Evolutionary conservation across 1,284 basidiomycete genomes (phyloP).

Genomic region (Psilocybe mexicana): DNA sequence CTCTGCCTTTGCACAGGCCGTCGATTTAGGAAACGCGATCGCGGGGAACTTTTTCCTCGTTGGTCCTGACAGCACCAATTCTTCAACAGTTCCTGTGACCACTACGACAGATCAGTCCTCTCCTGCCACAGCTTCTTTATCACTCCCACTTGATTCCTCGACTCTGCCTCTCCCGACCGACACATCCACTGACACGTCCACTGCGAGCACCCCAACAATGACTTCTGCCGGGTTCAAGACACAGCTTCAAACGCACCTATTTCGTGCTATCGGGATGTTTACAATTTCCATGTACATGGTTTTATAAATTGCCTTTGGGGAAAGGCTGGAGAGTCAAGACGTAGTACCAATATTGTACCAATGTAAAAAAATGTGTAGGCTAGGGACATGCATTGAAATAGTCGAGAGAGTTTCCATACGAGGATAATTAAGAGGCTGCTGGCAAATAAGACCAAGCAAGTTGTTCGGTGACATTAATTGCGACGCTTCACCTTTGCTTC

Average conservation of each 20-base stretch:
- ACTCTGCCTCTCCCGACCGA: not conserved
- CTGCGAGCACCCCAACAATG: not conserved
- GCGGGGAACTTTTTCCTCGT: slow-evolving; percentile 41
- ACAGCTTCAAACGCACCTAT: not conserved
- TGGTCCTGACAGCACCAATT: slow-evolving; percentile 25
- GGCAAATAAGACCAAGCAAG: slow-evolving; percentile 6
- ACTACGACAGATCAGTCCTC: slow-evolving; percentile 1
- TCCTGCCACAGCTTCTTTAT: slow-evolving; percentile 5
- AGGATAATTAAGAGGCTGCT: not conserved
- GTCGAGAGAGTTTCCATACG: not conserved
- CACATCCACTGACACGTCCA: not conserved
- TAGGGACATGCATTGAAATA: too few species aligned
- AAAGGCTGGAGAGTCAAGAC: not conserved
- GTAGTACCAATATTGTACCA: too few species aligned
- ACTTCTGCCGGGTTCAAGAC: not conserved
- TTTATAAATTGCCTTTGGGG: not conserved
- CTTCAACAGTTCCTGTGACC: slow-evolving; percentile 2
- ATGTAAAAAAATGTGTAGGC: too few species aligned
- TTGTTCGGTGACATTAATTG: not conserved
- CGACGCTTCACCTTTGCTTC: too few species aligned
- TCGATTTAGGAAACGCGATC: slow-evolving; percentile 32
- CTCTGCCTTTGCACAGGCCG: slow-evolving; percentile 28
- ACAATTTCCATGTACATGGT: not conserved
- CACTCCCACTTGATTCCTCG: not conserved
- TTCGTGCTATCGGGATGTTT: not conserved